Evolutionary conservation across 2,329 filamentous ascomycete genomes (phyloP), one percentile per base, ranked within the genome.

Genomic region (Alternaria panax): DNA sequence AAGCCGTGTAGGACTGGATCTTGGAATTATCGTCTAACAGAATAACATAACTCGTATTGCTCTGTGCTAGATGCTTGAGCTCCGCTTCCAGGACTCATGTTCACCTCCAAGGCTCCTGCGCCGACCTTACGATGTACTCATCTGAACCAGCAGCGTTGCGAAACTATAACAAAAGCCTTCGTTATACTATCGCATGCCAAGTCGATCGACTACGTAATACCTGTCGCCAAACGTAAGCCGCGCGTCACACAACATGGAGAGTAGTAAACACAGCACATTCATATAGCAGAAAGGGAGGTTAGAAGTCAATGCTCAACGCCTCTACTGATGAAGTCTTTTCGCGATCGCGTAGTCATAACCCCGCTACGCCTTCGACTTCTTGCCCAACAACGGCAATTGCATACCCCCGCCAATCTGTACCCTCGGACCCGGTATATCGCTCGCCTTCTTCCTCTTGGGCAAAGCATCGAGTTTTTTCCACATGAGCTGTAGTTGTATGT

Each of bases 401-500:
- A 66, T 32, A 1, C 54, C 65, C 16, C 65, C 62, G 1, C 45
- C 41, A 16, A 75, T 50, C 24, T 58, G 54, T 12, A 74, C 43
- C 27, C 70, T 62, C 3, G 71, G 70, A 1, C 67, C 60, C 5
- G 66, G 66, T 18, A 68, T 64, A 1, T 51, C 59, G 7, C 32
- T 51, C 7, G 30, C 45, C 14, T 61, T 45, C 20, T 62, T 52
- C 3, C 64, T 60, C 59, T 74, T 73, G 1, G 70, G 65, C 34
- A 57, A n/a, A 3, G 67, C 65, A 5, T 63, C 69, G 42, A 68
- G 59, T 59, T 71, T 70, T 14, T 72, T 53, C 75, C 75, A 77
- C 60, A 75, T 27, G 45, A 77, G 51, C 53, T 71, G 67, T 30
- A 76, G 22, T 63, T 67, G 60, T 0, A 75, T 50, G 42, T 77